Evolutionary conservation across 805 yeast species (phyloP), one percentile per base, ranked within the genome.

Genomic region (Yamadazyma sp.): DNA sequence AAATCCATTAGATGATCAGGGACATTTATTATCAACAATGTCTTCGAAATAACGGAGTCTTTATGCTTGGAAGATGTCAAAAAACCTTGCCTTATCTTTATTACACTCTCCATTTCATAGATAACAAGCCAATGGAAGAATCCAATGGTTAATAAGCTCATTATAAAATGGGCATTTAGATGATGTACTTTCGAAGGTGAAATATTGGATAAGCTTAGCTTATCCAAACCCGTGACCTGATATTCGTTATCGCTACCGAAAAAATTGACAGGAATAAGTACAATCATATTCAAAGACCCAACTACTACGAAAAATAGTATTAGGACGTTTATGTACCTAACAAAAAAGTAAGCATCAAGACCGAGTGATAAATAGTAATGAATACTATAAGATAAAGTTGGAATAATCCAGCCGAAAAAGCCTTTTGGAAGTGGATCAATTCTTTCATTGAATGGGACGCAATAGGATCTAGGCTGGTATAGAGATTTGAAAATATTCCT

Each of bases 271-370:
- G 93, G 89, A 2, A 84, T 47, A 21, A 87, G 58, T 0, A 82
- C 58, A 0, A 86, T 73, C 18, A 83, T 57, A 36, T 78, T 75
- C 8, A 82, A 39, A 0, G 73, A 33, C 0, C 86, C 80, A 15
- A 82, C 53, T 0, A 70, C 66, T 1, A 62, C 46, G 48, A 81
- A 82, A 30, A 81, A 64, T 2, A 71, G 41, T 21, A 76, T 49
- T 8, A 83, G 49, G 4, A 80, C 58, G 31, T 63, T 55, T 30
- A 86, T 49, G 47, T 73, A 86, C 32, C 95, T 56, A 2, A 86
- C 48, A 44, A 85, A 81, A 49, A 82, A 80, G 52, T 82, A 86
- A 0, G 88, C 78, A 54, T 87, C 96, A 6, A 85, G 52, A 0
- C 95, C 94, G 41, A 73, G 58, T 1, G 63, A 55, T 18, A 68